Evolutionary conservation across 176 grass and related monocot species (phyloP), one percentile per base, ranked within the genome.

Genomic region (Aegilops longissima): DNA sequence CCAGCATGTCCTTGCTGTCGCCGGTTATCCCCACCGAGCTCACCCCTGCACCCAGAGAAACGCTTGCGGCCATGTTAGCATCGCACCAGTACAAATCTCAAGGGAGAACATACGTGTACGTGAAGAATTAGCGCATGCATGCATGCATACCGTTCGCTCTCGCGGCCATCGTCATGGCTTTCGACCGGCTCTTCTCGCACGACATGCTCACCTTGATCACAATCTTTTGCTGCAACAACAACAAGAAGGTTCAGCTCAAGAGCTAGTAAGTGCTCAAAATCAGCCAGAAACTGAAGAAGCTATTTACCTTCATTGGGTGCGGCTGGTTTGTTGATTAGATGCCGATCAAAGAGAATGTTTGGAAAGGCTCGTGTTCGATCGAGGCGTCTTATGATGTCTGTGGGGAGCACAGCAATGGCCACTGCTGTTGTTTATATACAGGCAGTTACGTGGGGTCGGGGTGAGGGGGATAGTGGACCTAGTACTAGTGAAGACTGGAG

Each of bases 151-250:
- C 85, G 81, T 21, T 1, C 40, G 52, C 40, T 74, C 56, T 73
- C 11, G 83, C 87, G 66, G 21, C 90, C 23, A 75, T 17, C 29
- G 62, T 38, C 86, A 92, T 89, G 30, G 86, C 83, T 9, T 86
- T 89, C 3, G 18, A 35, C 25, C 83, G 78, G 63, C 76, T 38
- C 45, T 87, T 87, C 4, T 93, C 88, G 76, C 81, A 79, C 5
- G 80, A 11, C 88, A 92, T 86, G 80, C 70, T 85, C 61, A 90
- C 38, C 79, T 80, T 80, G 71, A 95, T 88, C 12, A 90, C 82
- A 56, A 95, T 92, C 88, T 87, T 85, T 84, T 89, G 82, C 93
- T 92, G 88, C 80, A 47, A 12, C 5, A 73, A 21, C 72, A 38
- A 38, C 9, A 20, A 38, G 3, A 45, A 27, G 77, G 7, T 31